Percentiles rank a stretch among this genome's conserved stretches.
These are phyloP conservation scores for Kwoniella mangroviensis DNA, from an alignment of 768 basidiomycete species.

Conservation along the genomic window DNA sequence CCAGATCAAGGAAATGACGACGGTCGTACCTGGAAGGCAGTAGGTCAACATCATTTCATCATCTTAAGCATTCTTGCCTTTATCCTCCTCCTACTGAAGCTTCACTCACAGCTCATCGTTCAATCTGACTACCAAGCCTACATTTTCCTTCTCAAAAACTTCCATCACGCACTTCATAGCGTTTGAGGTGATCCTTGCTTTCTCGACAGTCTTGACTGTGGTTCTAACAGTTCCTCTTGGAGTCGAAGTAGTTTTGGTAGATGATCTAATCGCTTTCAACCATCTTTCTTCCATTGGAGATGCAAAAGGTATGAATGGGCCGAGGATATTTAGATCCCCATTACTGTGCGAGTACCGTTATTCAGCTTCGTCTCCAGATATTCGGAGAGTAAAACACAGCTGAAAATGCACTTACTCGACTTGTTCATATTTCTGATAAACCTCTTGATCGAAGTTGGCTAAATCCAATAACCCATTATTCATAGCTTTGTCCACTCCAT, in stretches of 20 bases:
- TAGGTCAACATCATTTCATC: neutral
- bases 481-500: conserved; percentile 77
- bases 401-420: conserved; percentile 58
- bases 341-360: conserved; percentile 14
- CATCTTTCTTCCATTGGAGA: conserved; percentile 79
- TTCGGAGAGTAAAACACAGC: conserved; percentile 72
- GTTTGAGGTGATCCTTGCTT: conserved; percentile 65
- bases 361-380: neutral
- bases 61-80: neutral
- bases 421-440: conserved; percentile 89
- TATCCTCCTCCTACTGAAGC: conserved; percentile 66
- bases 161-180: conserved; percentile 84
- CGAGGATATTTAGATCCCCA: conserved; percentile 49
- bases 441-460: conserved; percentile 65
- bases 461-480: conserved; percentile 55
- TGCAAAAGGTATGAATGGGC: conserved; percentile 75
- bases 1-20: conserved; percentile 35
- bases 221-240: conserved; percentile 60
- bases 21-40: conserved; percentile 37
- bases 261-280: conserved; percentile 25
- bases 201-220: conserved; percentile 58
- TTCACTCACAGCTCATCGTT: conserved; percentile 91
- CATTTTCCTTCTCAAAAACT: conserved; percentile 82
- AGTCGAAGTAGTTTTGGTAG: conserved; percentile 9
- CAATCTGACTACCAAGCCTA: conserved; percentile 89